Percentiles rank a stretch among this genome's conserved stretches.
phyloP scores from a whole-genome alignment of 2,329 filamentous ascomycete species.

The Botryotinia calthae region DNA sequence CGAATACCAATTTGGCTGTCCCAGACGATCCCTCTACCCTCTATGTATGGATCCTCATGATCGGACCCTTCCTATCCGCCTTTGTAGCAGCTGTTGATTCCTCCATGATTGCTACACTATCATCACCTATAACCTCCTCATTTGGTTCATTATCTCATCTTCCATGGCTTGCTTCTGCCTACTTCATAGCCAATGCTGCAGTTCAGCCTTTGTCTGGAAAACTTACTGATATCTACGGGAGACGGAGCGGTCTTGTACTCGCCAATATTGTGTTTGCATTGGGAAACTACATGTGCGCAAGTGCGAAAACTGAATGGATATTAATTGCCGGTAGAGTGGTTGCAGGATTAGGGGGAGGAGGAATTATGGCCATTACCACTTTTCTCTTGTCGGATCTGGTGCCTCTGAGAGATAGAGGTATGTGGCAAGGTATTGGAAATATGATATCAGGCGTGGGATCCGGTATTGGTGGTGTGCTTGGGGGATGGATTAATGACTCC shows the following conservation, averaged over 20 bases:
- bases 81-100: constrained; percentile 18
- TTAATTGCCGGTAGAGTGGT: constrained; percentile 60
- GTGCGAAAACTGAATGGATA: constrained; percentile 61
- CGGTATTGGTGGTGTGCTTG: constrained; percentile 66
- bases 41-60: constrained; percentile 1
- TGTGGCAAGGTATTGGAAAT: constrained; percentile 73
- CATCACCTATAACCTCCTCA: constrained; percentile 16
- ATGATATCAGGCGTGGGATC: constrained; percentile 70
- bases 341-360: constrained; percentile 62
- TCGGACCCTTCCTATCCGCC: constrained; percentile 12
- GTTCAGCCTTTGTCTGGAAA: constrained; percentile 75
- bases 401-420: constrained; percentile 14
- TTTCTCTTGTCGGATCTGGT: constrained; percentile 17
- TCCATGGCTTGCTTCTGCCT: constrained; percentile 56
- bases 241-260: constrained; percentile 63
- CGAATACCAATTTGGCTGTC: not conserved
- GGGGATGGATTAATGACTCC: constrained; percentile 66
- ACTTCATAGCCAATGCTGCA: constrained; percentile 71
- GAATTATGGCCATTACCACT: constrained; percentile 54
- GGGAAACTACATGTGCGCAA: constrained; percentile 61
- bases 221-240: constrained; percentile 67
- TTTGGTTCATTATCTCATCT: constrained; percentile 49
- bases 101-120: constrained; percentile 19
- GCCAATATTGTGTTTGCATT: constrained; percentile 63
- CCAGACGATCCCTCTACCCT: not conserved